These are phyloP conservation scores for Kwoniella mangroviensis DNA, from an alignment of 768 basidiomycete species.

Conservation along the genomic window DNA sequence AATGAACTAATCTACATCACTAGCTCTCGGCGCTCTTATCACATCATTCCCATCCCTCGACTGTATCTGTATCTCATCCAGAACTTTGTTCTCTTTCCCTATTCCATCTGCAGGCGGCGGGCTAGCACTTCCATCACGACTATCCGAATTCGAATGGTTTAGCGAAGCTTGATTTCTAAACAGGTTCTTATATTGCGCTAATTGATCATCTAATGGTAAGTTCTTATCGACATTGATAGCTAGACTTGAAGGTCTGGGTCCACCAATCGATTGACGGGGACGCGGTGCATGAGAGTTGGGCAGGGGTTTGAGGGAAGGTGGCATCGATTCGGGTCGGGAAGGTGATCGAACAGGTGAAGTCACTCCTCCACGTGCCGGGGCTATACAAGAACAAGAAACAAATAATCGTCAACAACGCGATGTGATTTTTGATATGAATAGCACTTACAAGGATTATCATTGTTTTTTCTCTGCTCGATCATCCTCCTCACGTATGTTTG, in stretches of 20 bases:
- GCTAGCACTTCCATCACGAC: slow-evolving; percentile 6
- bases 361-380: slow-evolving; percentile 31
- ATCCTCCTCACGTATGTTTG: slow-evolving; percentile 44
- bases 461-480: slow-evolving; percentile 41
- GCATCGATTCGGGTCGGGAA: slow-evolving; percentile 27
- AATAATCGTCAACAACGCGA: too few species aligned
- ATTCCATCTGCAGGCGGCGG: background rate
- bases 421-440: background rate
- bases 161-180: slow-evolving; percentile 29
- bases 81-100: background rate
- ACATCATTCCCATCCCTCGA: background rate
- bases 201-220: slow-evolving; percentile 44
- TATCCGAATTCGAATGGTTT: slow-evolving; percentile 1
- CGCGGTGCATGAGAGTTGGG: slow-evolving; percentile 2
- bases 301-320: slow-evolving; percentile 21
- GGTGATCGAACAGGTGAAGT: slow-evolving; percentile 26
- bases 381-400: slow-evolving; percentile 5
- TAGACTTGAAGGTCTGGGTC: slow-evolving; percentile 39
- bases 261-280: slow-evolving; percentile 36
- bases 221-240: slow-evolving; percentile 40
- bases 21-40: slow-evolving; percentile 18
- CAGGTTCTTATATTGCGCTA: slow-evolving; percentile 48
- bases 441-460: slow-evolving; percentile 33
- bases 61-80: slow-evolving; percentile 13
- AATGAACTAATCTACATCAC: slow-evolving; percentile 27